Conservation (phyloP, 2,329 filamentous ascomycete species). For the Hypoxylon sp. region DNA sequence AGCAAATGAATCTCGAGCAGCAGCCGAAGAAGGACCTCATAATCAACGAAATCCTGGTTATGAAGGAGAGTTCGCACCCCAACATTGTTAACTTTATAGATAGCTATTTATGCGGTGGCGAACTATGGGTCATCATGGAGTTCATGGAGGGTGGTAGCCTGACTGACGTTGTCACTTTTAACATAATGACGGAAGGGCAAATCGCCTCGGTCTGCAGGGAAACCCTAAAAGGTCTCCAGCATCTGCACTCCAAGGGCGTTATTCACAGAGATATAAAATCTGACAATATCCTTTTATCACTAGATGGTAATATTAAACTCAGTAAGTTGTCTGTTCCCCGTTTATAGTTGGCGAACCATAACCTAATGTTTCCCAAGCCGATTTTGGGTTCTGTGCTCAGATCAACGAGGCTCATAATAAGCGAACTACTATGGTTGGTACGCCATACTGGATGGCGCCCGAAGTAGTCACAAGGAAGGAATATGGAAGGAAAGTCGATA, state of each 20-base stretch:
- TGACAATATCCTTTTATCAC: constrained; percentile 92
- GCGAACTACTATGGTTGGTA: constrained; percentile 98
- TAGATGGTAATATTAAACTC: constrained; percentile 96
- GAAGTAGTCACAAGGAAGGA: constrained; percentile 98
- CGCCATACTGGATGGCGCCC: constrained; percentile 99
- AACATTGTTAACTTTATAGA: constrained; percentile 99
- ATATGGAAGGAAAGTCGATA: constrained; percentile 97
- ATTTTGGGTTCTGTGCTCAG: constrained; percentile 98
- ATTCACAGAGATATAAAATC: constrained; percentile 99
- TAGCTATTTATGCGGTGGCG: constrained; percentile 87
- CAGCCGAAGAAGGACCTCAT: constrained; percentile 99
- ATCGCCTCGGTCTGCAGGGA: constrained; percentile 96
- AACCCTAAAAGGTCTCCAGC: constrained; percentile 89
- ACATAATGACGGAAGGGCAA: constrained; percentile 98
- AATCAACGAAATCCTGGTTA: constrained; percentile 98
- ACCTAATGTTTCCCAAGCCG: constrained; percentile 63
- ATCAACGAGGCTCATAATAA: constrained; percentile 98
- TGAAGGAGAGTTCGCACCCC: constrained; percentile 98
- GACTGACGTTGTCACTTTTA: constrained; percentile 98
- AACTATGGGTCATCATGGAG: constrained; percentile 99
- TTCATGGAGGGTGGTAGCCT: constrained; percentile 99
- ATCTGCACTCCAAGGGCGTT: constrained; percentile 95
- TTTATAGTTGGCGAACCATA: constrained; percentile 18
- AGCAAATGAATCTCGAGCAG: constrained; percentile 99
- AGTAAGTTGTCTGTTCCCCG: constrained; percentile 66